phyloP scores from a whole-genome alignment of 345 rosid genomes.

The Eucalyptus coolabah region DNA sequence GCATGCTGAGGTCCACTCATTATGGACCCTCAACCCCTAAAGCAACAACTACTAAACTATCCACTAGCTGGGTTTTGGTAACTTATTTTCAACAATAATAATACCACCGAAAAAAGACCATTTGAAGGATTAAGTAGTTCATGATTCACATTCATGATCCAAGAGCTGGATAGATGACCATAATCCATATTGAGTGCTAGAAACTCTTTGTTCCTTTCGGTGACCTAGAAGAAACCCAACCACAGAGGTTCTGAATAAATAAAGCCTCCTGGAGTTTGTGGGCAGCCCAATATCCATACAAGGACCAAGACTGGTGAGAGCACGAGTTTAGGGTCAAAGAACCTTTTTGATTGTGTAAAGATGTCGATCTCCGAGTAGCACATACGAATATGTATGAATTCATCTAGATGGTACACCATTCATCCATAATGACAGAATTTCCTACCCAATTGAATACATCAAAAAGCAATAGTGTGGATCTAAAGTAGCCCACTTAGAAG shows the following conservation, averaged over 20 bases:
- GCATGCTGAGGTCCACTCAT: background rate
- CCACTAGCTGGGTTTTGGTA: background rate
- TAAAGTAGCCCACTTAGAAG: background rate
- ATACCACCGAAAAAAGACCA: no score
- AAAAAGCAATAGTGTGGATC: background rate
- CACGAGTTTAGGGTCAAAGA: background rate
- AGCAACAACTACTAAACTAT: background rate
- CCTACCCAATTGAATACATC: background rate
- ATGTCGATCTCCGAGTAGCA: background rate
- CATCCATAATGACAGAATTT: background rate
- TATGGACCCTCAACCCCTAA: background rate
- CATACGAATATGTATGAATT: background rate
- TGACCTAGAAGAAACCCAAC: background rate
- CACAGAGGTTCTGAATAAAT: background rate
- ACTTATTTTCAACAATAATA: background rate
- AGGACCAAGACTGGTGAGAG: background rate
- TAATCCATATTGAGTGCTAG: background rate
- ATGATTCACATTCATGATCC: no score
- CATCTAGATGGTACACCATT: background rate
- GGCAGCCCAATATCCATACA: background rate
- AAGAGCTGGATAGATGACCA: no score
- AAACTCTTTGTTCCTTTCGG: background rate
- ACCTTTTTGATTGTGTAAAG: background rate
- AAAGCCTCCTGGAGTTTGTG: background rate
- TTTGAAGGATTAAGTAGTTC: no score